Evolutionary conservation across 2,329 filamentous ascomycete genomes (phyloP), one percentile per base, ranked within the genome.

Genomic region (Xylariaceae sp.): DNA sequence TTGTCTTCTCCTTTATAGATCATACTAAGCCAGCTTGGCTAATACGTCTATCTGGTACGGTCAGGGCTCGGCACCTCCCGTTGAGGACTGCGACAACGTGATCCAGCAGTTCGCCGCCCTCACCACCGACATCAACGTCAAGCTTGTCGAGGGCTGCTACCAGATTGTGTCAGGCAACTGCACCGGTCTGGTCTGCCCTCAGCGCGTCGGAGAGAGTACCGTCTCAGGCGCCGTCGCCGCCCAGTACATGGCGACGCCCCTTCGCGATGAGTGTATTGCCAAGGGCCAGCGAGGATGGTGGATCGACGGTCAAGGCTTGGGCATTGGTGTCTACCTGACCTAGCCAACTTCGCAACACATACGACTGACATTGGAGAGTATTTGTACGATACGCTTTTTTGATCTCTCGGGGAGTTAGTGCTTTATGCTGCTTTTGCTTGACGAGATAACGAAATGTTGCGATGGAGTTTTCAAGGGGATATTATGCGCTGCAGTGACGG

Each of bases 261-360:
- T 71, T 23, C 65, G 64, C 44, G 55, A 66, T 2, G 63, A 69
- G 60, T 71, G 69, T 54, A 68, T 71, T 47, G 59, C 68, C 51
- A 66, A 70, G 2, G 69, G 69, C 7, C 57, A 62, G 17, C 66
- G 68, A 57, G 68, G 69, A 56, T 70, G 68, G 68, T 71, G 68
- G 60, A 60, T 64, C 10, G 68, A 71, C 45, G 64, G 68, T 9
- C 54, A 58, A 34, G 59, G 54, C 49, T 63, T 39, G 39, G 68
- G 67, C 13, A 56, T 70, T 15, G 69, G 69, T 2, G 62, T 71
- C 7, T 71, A 70, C 58, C 59, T 71, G 44, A 60, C 62, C 45
- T 71, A 60, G 59, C 17, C 8, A 23, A 45, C 9, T 10, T 56
- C 9, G 15, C 23, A 53, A 42, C 23, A 30, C 23, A 30, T 30